phyloP scores from a whole-genome alignment of 2,329 filamentous ascomycete species.

The Ascochyta lentis region DNA sequence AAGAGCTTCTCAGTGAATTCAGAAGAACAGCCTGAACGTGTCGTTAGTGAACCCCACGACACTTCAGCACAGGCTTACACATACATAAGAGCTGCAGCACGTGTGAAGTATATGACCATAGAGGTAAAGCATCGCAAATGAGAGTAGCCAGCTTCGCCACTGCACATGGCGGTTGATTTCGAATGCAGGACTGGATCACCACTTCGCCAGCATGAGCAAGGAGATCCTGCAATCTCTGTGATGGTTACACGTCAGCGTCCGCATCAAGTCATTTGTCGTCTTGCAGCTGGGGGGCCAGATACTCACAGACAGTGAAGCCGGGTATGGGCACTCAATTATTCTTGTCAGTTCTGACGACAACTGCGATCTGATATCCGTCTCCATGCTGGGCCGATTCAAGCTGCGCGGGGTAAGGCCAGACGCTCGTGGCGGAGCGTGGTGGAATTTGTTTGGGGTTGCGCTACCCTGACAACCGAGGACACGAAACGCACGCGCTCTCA shows the following conservation, averaged over 20 bases:
- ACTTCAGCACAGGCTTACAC: slow-evolving; percentile 3
- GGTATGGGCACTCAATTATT: slow-evolving; percentile 57
- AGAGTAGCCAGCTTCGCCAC: slow-evolving; percentile 51
- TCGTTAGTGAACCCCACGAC: slow-evolving; percentile 12
- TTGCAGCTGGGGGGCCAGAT: slow-evolving; percentile 18
- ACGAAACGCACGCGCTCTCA: slow-evolving; percentile 13
- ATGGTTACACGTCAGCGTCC: slow-evolving; percentile 33
- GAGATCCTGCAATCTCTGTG: slow-evolving; percentile 47
- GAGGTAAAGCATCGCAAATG: slow-evolving; percentile 58
- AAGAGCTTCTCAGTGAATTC: slow-evolving; percentile 43
- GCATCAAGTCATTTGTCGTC: slow-evolving; percentile 29
- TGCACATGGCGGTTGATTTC: slow-evolving; percentile 57
- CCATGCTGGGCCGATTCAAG: slow-evolving; percentile 24
- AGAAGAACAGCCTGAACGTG: slow-evolving; percentile 33
- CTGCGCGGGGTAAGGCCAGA: slow-evolving; percentile 10
- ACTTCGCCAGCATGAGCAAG: slow-evolving; percentile 40
- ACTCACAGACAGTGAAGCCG: slow-evolving; percentile 58
- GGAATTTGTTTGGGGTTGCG: slow-evolving; percentile 24
- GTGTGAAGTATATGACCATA: slow-evolving; percentile 59
- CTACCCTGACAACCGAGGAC: slow-evolving; percentile 28
- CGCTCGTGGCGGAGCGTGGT: slow-evolving; percentile 19
- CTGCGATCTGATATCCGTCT: slow-evolving; percentile 19
- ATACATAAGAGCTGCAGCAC: slow-evolving; percentile 60
- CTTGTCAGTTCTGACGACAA: slow-evolving; percentile 55
- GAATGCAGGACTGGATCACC: slow-evolving; percentile 55